Evolutionary conservation across 225 moss, liverwort and hornwort species (phyloP), one percentile per base, ranked within the genome.

Genomic region (Bryoerythrophyllum caledonicum): DNA sequence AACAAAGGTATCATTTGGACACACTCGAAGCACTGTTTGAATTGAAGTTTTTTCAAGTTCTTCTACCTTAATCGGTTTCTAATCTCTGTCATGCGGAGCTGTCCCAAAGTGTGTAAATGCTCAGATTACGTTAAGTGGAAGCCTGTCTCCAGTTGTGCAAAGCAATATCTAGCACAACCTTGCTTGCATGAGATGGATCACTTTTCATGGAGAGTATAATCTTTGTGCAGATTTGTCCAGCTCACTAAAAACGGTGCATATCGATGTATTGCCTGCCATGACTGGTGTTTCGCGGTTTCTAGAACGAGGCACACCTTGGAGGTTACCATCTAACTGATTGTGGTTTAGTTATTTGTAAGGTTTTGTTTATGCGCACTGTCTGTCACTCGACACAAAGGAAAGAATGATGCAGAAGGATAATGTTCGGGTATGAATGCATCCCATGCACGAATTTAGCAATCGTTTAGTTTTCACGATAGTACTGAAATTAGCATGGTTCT

Each of bases 251-350:
- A 59, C 68, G 68, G 93, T 90, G 63, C 97, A 97, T 73, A 84
- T 97, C 68, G 89, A 86, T 79, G 85, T 89, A 17, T 77, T 94
- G 60, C 90, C 97, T 23, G 93, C 97, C 72, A 97, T 97, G 94
- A 97, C 94, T 63, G 97, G 97, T 43, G 74, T 94, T 54, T 94
- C 97, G 25, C 89, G 94, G 41, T 97, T 97, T 74, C 85, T 85
- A 79, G 93, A 97, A 77, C 85, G 86, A 75, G 86, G 69, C 59
- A 70, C 86, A 43, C 87, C 87, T 38, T 99, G 97, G 97, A 94
- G 92, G 94, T 91, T 60, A 52, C 55, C 55, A 60, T 74, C 72
- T 55, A 32, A 74, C 57, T 81, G 67, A 69, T 57, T 40, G 27
- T 55, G 72, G 60, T 59, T 73, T 67, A 70, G 63, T 72, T 52